Conservation (phyloP, 192 early-diverging fungal genomes). For the Coemansia sp. region DNA sequence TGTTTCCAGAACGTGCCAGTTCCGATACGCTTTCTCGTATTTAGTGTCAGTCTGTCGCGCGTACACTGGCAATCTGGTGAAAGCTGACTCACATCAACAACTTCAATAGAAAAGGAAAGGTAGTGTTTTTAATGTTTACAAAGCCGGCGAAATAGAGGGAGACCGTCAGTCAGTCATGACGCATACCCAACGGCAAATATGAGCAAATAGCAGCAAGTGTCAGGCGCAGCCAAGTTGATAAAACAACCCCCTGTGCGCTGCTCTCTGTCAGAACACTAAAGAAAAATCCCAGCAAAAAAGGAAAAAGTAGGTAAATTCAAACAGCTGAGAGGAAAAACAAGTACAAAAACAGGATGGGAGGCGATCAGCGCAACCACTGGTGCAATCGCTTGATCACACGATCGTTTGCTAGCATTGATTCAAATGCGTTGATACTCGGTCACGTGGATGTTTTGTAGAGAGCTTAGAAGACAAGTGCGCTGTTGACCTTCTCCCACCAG, state of each 20-base stretch:
- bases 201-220: background rate
- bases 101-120: background rate
- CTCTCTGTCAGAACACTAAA: background rate
- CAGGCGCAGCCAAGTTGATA: background rate
- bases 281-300: background rate
- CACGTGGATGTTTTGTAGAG: background rate
- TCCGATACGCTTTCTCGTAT: background rate
- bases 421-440: too few relatives aligned
- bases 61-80: background rate
- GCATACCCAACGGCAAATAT: background rate
- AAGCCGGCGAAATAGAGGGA: background rate
- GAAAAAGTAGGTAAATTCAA: background rate
- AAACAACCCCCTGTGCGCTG: too few relatives aligned
- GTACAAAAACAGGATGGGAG: background rate
- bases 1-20: background rate
- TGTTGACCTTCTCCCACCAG: conserved; percentile 25
- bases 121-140: background rate
- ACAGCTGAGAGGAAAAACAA: background rate
- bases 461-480: conserved; percentile 10
- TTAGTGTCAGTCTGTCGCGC: background rate
- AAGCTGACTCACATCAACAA: background rate
- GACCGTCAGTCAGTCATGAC: conserved; percentile 3
- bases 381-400: too few relatives aligned
- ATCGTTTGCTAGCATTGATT: too few relatives aligned
- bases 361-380: too few relatives aligned